phyloP scores from a whole-genome alignment of 2,329 filamentous ascomycete species.

The Microdochium trichocladiopsis region DNA sequence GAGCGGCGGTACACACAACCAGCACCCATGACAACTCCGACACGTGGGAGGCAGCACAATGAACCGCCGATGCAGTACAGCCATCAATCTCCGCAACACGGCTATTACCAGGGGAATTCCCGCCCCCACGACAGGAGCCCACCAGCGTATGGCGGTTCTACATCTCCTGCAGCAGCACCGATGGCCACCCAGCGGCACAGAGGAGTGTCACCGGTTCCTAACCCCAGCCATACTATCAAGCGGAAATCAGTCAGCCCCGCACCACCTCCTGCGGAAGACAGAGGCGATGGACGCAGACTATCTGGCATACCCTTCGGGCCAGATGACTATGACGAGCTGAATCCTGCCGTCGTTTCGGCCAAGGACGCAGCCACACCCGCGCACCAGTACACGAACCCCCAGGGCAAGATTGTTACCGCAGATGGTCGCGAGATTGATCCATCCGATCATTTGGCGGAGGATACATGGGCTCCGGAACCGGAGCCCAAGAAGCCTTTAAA shows the following conservation, averaged over 20 bases:
- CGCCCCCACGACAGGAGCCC: slow-evolving; percentile 26
- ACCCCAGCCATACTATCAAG: slow-evolving; percentile 45
- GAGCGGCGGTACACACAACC: slow-evolving; percentile 37
- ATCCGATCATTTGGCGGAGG: slow-evolving; percentile 71
- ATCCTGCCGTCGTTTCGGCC: slow-evolving; percentile 44
- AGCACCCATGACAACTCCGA: slow-evolving; percentile 26
- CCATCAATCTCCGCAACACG: slow-evolving; percentile 13
- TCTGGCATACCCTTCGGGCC: slow-evolving; percentile 66
- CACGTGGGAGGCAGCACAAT: slow-evolving; percentile 30
- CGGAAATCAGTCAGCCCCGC: slow-evolving; percentile 72
- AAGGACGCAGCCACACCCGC: slow-evolving; percentile 18
- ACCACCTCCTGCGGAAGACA: slow-evolving; percentile 40
- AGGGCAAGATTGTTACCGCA: slow-evolving; percentile 66
- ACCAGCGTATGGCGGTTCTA: slow-evolving; percentile 16
- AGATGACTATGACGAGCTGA: slow-evolving; percentile 68
- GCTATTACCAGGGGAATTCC: slow-evolving; percentile 9
- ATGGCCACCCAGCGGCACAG: slow-evolving; percentile 4
- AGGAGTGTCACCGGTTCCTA: slow-evolving; percentile 32
- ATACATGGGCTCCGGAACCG: slow-evolving; percentile 72
- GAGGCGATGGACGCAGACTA: slow-evolving; percentile 30
- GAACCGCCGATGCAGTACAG: slow-evolving; percentile 19
- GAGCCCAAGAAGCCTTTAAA: slow-evolving; percentile 45
- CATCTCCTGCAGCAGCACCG: slow-evolving; percentile 9
- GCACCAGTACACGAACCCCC: slow-evolving; percentile 40
- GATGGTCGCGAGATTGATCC: slow-evolving; percentile 74